These are phyloP conservation scores for Saccharomycopsis capsularis DNA, from an alignment of 805 yeast genomes.

Conservation along the genomic window DNA sequence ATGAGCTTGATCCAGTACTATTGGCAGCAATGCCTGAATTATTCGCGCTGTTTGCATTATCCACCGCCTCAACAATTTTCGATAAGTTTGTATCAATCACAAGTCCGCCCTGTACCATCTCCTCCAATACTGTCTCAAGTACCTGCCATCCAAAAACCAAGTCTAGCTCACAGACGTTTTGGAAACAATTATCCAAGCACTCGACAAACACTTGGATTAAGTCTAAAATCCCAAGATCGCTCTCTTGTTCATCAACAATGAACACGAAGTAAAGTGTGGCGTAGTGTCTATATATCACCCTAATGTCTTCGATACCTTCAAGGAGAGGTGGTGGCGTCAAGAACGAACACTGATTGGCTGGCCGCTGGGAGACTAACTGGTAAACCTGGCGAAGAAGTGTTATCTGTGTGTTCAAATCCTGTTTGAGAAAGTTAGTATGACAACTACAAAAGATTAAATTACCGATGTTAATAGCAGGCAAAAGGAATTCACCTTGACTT, in stretches of 20 bases:
- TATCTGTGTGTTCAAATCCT: conserved; percentile 74
- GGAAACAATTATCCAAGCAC: conserved; percentile 85
- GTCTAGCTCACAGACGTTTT: conserved; percentile 91
- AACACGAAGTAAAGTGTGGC: conserved; percentile 96
- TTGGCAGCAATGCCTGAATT: conserved; percentile 13
- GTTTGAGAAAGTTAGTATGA: neutral
- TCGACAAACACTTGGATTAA: conserved; percentile 96
- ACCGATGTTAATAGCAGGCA: neutral
- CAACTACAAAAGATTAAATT: too few relatives aligned
- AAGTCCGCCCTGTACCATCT: conserved; percentile 96
- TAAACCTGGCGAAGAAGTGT: conserved; percentile 74
- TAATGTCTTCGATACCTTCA: conserved; percentile 61
- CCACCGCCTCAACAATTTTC: conserved; percentile 75
- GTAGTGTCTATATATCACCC: conserved; percentile 88
- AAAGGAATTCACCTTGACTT: neutral
- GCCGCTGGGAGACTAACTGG: conserved; percentile 64
- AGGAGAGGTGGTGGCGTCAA: conserved; percentile 78
- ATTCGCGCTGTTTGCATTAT: conserved; percentile 47
- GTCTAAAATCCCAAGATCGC: conserved; percentile 89
- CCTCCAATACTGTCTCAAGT: conserved; percentile 81
- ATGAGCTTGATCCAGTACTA: conserved; percentile 20
- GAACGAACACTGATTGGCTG: conserved; percentile 77
- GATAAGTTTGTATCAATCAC: conserved; percentile 86
- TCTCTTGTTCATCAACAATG: conserved; percentile 92
- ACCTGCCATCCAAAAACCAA: conserved; percentile 99